Evolutionary conservation across 306 rosid genomes (phyloP), one percentile per base, ranked within the genome.

Genomic region (Hippophae rhamnoides): DNA sequence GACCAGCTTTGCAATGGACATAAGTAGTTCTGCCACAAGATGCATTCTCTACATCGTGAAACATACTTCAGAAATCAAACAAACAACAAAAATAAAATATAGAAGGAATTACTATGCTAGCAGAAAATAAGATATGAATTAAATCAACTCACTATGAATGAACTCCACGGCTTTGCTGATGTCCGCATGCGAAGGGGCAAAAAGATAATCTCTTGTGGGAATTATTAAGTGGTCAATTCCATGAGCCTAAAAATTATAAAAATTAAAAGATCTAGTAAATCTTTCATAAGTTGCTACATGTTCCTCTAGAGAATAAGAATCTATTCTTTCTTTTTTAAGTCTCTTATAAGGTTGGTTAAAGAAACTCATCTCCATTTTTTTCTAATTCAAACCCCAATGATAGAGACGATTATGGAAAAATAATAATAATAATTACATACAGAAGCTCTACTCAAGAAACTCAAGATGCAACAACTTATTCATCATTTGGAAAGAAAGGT

Each of bases 1-100:
- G 78, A 56, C 98, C 98, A 55, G 96, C 98, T 83, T 92, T 92
- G 82, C 98, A 92, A 67, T 92, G 98, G 64, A 92, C 98, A 69
- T 92, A 92, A 42, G 96, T 88, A 23, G 89, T 85, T 78, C 74
- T 82, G 46, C 96, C 96, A 49, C 75, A 73, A 6, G 67, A 60
- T 51, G 82, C 83, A 60, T 92, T 85, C 60, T 61, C 98, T 92
- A 73, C 43, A 61, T 61, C 48, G 25, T 62, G 41, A 51, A 53
- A 23, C 43, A 70, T 44, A 47, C 12, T 48, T 31, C 57, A 45
- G 57, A 11, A 62, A 60, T 2, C 14, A 26, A 31, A 60, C 7
- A 27, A 2, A 40, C 38, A 31, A 3, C 0, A 10, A 13, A 10
- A 44, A 57, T 57, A 40, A 49, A 7, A 41, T 8, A 13, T 49